Base-by-base conservation (phyloP, 495 filamentous ascomycete species). In the Neurospora tetraspora region DNA sequence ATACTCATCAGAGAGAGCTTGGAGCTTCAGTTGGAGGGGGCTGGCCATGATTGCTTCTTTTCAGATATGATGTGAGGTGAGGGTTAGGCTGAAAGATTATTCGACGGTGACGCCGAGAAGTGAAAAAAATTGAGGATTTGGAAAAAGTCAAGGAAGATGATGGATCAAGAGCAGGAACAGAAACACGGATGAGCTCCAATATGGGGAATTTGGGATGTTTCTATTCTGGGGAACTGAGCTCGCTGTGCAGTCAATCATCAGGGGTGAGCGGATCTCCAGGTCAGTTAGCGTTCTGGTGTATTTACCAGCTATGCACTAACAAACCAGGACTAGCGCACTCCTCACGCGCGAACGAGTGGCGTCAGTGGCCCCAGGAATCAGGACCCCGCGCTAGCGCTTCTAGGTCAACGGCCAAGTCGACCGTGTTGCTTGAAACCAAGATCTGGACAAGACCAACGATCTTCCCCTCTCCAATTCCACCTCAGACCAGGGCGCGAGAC, bases 1-100 rank as follows among this genome's bases (percentile, higher is more conserved):
- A 80, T 91, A 98, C 71, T 97, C 91, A 42, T 97, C 94, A 7
- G 93, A 91, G 39, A 97, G 89, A 37, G 85, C 84, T 82, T 97
- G 96, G 34, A 97, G 87, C 75, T 79, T 89, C 36, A 81, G 81
- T 73, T 88, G 86, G 38, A 82, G 72, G 23, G 53, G 53, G 53
- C 86, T 81, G 70, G 85, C 84, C 86, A 88, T 87, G 68, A 23
- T 71, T 23, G 71, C 39, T 8, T 20, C 16, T 69, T 45, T 77
- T 39, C 36, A 36, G 68, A 23, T 39, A 47, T n/a, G 11, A 39
- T 18, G 5, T 70, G 34, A n/a, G 14, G 7, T 61, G 34, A 47
- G 1, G 10, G 45, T 16, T 31, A 7, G 18, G 42, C 9, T 16
- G 14, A n/a, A 34, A 0, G 1, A 31, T 61, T 16, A 71, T 1